Base-by-base conservation (phyloP, 352 stramenopile genomes). In the Globisporangium mamillatum region DNA sequence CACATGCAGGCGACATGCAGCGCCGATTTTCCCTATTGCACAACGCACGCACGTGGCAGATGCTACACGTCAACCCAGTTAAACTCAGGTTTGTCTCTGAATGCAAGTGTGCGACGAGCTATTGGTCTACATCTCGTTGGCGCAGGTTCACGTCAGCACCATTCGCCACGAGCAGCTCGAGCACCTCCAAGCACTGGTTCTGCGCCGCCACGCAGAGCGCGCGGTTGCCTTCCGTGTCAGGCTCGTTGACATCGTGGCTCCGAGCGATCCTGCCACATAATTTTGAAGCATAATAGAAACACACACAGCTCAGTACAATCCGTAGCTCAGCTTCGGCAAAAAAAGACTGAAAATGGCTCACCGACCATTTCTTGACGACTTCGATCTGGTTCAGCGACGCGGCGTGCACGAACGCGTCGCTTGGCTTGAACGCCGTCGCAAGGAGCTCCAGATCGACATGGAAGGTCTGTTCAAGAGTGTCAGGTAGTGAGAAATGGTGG, bases 381-480 rank as follows among this genome's bases (percentile, higher is more conserved):
- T 85, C 68, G 38, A 87, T 66, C 74, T 90, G 83, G 64, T 90
- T 90, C 20, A 89, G 74, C 5, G 83, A 89, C 25, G 83, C 81
- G 4, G 83, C 83, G 53, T 91, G 80, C 46, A 90, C 83, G 54
- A 91, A 89, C 22, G 83, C 83, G 58, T 90, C 83, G 16, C 60
- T 66, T 6, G 75, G 75, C 38, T 85, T 64, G 56, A 76, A 85
- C 1, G 75, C 71, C 32, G 70, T 68, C 3, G 66, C 70, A 14
- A 79, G 44, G 34, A 82, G 71, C 8, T 86, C 70, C 7, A 80
- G 71, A 14, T 86, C 70, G 14, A 80, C 74, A 24, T 81, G 67
- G 36, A 86, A 84, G 0, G 76, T 67, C 76, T 88, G 46, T 16
- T 55, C 20, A 18, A 7, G n/a, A 16, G 20, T 22, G 48, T 7